phyloP scores from a whole-genome alignment of 768 basidiomycete genomes.

The Trametes sanguinea region DNA sequence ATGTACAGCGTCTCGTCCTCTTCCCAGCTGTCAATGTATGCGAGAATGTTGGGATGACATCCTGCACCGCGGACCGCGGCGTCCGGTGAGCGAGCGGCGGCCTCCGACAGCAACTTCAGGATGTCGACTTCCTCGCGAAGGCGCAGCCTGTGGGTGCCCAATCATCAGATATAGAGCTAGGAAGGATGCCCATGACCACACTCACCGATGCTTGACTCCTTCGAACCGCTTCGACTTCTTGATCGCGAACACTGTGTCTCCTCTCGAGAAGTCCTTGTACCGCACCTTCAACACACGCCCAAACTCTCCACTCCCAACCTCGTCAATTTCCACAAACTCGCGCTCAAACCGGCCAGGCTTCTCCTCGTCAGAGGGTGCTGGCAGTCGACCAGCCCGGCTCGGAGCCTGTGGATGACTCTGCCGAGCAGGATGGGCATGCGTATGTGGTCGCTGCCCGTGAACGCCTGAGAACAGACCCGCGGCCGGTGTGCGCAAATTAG shows the following conservation, averaged over 20 bases:
- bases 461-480: constrained; percentile 17
- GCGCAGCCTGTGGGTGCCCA: constrained; percentile 54
- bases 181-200: constrained; percentile 4
- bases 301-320: constrained; percentile 90
- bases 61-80: constrained; percentile 27
- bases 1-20: constrained; percentile 86
- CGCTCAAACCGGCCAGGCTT: constrained; percentile 72
- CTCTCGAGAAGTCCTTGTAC: constrained; percentile 46
- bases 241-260: constrained; percentile 67
- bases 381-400: constrained; percentile 18
- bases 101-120: constrained; percentile 69
- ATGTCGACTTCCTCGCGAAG: constrained; percentile 95
- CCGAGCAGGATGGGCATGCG: constrained; percentile 24
- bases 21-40: constrained; percentile 96
- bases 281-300: constrained; percentile 88
- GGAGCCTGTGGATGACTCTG: constrained; percentile 9
- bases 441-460: constrained; percentile 20
- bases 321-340: constrained; percentile 77
- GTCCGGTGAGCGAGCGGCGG: constrained; percentile 33
- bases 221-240: constrained; percentile 95
- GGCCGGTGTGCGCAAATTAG: constrained; percentile 12
- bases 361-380: constrained; percentile 42
- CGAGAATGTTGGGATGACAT: constrained; percentile 79
- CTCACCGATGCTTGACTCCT: constrained; percentile 87
- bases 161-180: too few relatives aligned